Evolutionary conservation across 306 rosid species (phyloP), one percentile per base, ranked within the genome.

Genomic region (Hippophae gyantsensis): DNA sequence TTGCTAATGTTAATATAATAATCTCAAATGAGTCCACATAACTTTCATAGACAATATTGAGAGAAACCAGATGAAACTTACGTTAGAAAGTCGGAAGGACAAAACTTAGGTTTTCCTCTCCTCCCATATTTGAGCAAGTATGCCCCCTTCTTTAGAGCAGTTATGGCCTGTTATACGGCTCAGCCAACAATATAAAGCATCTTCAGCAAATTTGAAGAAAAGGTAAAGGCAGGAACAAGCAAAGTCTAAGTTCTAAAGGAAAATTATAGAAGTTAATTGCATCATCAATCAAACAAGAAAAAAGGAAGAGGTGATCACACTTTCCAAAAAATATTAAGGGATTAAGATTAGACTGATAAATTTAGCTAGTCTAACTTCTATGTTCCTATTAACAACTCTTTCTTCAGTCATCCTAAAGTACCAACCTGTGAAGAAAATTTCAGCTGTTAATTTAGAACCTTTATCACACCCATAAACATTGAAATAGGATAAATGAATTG

Each of bases 61-160:
- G 55, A 56, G 67, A 69, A 65, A 10, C 54, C 66, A 38, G 42
- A 63, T 55, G 42, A 74, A 66, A 60, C 96, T 85, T 74, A 92
- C 99, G 75, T 88, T 88, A 54, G 99, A 92, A 73, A 92, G 96
- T 44, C 94, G 90, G 65, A 92, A 88, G 95, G 97, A 64, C 99
- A 92, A 77, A 80, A 86, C 70, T 92, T 92, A 73, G 97, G 99
- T 71, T 86, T 92, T 57, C 99, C 99, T 72, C 99, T 85, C 79
- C 99, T 88, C 69, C 97, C 99, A 66, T 92, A 92, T 81, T 92
- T 92, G 74, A 92, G 95, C 77, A 92, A 82, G 85, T 52, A 70
- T 48, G 96, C 99, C 72, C 18, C 18, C 18, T 18, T 18, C 18
- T 18, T 18, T 18, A 18, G 18, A 18, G 18, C 18, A 18, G 18